phyloP scores from a whole-genome alignment of 2,329 filamentous ascomycete genomes.

The Falciphora oryzae region DNA sequence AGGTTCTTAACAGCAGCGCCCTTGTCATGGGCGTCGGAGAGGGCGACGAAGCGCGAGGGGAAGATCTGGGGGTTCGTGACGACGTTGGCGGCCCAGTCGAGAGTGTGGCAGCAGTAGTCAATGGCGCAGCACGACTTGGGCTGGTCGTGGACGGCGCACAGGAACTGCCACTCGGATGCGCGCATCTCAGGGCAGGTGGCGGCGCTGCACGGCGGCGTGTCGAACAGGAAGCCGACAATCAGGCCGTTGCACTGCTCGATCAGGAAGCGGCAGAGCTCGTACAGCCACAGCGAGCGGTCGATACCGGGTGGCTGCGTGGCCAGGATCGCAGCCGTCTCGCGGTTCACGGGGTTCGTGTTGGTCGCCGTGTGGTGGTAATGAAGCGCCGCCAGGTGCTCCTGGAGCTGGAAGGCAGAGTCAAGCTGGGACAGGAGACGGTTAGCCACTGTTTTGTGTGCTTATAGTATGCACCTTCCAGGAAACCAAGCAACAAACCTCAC shows the following conservation, averaged over 20 bases:
- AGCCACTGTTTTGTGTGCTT: slow-evolving; percentile 1
- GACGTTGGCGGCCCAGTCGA: slow-evolving; percentile 95
- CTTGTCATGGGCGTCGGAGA: slow-evolving; percentile 52
- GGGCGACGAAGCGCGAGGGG: slow-evolving; percentile 68
- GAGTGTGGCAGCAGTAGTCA: slow-evolving; percentile 97
- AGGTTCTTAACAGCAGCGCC: slow-evolving; percentile 71
- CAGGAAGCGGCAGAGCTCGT: slow-evolving; percentile 94
- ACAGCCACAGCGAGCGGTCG: slow-evolving; percentile 89
- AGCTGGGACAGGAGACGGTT: slow-evolving; percentile 50
- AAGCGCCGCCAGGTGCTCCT: slow-evolving; percentile 91
- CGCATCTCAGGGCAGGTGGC: slow-evolving; percentile 96
- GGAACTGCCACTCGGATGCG: slow-evolving; percentile 97
- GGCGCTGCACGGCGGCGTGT: slow-evolving; percentile 81
- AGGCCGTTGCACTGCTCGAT: slow-evolving; percentile 91
- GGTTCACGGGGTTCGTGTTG: slow-evolving; percentile 66
- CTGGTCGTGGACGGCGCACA: slow-evolving; percentile 94
- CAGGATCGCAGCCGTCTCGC: slow-evolving; percentile 68
- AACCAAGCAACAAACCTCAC: slow-evolving; percentile 54
- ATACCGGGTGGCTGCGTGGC: slow-evolving; percentile 75
- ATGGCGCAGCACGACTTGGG: slow-evolving; percentile 97
- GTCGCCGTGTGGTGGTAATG: slow-evolving; percentile 73
- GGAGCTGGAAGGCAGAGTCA: slow-evolving; percentile 93
- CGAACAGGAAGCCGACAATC: slow-evolving; percentile 88
- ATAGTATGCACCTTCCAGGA: background rate
- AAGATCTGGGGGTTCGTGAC: slow-evolving; percentile 95